Conservation (phyloP, 2,329 filamentous ascomycete genomes). For the Byssochlamys sp. region DNA sequence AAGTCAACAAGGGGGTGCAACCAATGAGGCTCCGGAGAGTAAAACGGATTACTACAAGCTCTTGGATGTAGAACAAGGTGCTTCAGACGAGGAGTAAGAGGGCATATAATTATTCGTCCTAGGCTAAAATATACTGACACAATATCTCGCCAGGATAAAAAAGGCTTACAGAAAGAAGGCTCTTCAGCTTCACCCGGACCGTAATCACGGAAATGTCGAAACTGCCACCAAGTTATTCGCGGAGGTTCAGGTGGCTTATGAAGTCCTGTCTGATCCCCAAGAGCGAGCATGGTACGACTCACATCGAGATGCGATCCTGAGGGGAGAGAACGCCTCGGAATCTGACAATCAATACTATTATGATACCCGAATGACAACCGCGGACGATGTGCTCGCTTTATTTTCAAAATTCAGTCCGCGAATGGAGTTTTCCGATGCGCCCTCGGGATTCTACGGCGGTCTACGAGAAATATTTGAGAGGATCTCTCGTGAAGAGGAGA, state of each 20-base stretch:
- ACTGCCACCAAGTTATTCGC: conserved; percentile 77
- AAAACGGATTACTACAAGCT: conserved; percentile 59
- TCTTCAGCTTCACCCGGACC: conserved; percentile 86
- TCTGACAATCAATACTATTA: conserved; percentile 49
- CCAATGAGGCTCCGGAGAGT: conserved; percentile 11
- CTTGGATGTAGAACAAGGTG: conserved; percentile 60
- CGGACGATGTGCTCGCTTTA: conserved; percentile 66
- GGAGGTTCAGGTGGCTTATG: conserved; percentile 84
- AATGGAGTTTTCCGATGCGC: conserved; percentile 69
- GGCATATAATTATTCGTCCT: background rate
- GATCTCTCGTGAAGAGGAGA: conserved; percentile 68
- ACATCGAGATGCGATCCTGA: conserved; percentile 75
- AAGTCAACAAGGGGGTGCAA: conserved; percentile 11
- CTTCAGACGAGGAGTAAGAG: conserved; percentile 69
- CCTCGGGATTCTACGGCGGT: conserved; percentile 75
- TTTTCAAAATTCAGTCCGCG: conserved; percentile 71
- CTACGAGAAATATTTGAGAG: conserved; percentile 68
- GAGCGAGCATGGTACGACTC: conserved; percentile 97
- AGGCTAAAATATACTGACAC: conserved; percentile 3
- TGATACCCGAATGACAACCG: conserved; percentile 66
- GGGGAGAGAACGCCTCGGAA: conserved; percentile 41
- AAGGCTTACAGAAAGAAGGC: conserved; percentile 86
- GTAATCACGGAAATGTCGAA: conserved; percentile 79
- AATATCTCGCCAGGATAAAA: conserved; percentile 56
- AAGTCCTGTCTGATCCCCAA: conserved; percentile 90